phyloP scores from a whole-genome alignment of 805 yeast species.

The Clavispora phyllophila region DNA sequence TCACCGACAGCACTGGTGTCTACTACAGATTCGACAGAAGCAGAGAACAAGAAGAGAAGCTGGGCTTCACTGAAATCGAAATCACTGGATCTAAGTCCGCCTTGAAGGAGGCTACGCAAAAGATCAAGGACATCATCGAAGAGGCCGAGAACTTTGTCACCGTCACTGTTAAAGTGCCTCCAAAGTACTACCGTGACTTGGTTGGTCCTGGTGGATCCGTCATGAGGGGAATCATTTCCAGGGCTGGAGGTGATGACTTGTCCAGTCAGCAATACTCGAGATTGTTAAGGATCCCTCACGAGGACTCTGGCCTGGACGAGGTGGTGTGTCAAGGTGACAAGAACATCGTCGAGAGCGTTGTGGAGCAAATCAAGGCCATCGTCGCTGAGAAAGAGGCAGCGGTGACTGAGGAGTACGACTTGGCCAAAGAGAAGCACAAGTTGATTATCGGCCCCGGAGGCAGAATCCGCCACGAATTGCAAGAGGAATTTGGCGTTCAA shows the following conservation, averaged over 20 bases:
- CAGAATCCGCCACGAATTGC: conserved; percentile 62
- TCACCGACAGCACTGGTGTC: conserved; percentile 65
- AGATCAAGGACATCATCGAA: conserved; percentile 57
- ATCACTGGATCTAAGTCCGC: conserved; percentile 75
- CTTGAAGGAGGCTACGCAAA: conserved; percentile 64
- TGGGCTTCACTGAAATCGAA: conserved; percentile 56
- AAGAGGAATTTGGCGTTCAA: conserved; percentile 60
- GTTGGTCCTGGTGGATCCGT: conserved; percentile 76
- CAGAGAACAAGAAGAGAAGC: conserved; percentile 39
- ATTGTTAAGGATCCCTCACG: conserved; percentile 65
- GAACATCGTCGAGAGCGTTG: conserved; percentile 62
- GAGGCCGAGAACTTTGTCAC: conserved; percentile 60
- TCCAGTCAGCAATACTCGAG: conserved; percentile 45
- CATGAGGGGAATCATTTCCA: conserved; percentile 65
- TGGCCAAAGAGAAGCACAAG: conserved; percentile 72
- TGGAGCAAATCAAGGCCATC: conserved; percentile 55
- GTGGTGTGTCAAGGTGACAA: conserved; percentile 74
- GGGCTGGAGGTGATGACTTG: conserved; percentile 63
- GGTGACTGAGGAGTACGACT: conserved; percentile 44
- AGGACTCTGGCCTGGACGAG: conserved; percentile 51
- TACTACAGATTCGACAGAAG: conserved; percentile 45
- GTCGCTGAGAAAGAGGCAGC: conserved; percentile 62
- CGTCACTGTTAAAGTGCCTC: conserved; percentile 59
- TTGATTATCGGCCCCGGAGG: conserved; percentile 82
- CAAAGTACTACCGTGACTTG: conserved; percentile 67